Percentiles rank a stretch among this genome's conserved stretches.
These are phyloP conservation scores for Afroboletus lepidellus DNA, from an alignment of 1,284 basidiomycete genomes.

Conservation along the genomic window DNA sequence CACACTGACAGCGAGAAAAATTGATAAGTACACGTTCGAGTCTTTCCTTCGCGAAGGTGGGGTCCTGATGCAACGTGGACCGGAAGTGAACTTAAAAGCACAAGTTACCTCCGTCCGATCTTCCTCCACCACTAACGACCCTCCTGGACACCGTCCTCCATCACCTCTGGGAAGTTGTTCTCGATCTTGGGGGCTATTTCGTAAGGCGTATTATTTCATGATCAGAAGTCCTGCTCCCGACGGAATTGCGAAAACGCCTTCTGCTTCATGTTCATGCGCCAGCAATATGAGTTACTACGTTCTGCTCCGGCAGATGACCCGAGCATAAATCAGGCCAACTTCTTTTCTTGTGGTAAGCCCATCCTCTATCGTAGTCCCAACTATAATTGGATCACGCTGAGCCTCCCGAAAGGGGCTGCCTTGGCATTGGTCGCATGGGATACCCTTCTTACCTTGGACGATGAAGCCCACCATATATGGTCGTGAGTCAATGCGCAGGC, in stretches of 20 bases:
- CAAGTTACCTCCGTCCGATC: background rate
- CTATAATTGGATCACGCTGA: background rate
- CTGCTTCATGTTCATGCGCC: constrained; percentile 1
- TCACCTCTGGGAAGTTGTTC: background rate
- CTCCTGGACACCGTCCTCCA: background rate
- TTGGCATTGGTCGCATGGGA: constrained; percentile 20
- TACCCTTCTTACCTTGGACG: constrained; percentile 15
- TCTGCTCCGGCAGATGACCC: background rate
- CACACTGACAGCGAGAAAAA: background rate
- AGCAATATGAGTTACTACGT: constrained; percentile 2
- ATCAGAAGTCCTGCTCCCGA: background rate
- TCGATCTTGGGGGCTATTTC: background rate
- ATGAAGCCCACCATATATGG: constrained; percentile 18
- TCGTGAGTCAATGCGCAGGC: background rate
- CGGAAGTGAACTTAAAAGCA: background rate
- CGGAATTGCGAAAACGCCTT: background rate
- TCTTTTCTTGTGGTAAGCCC: constrained; percentile 18
- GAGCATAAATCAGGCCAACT: background rate
- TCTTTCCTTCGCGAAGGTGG: background rate
- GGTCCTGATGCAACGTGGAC: too few species aligned
- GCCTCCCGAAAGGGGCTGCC: constrained; percentile 8
- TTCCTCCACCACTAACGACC: background rate
- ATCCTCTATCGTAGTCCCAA: background rate
- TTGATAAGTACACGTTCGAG: background rate
- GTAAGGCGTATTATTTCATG: background rate